Evolutionary conservation across 305 asterid genomes (phyloP).

Genomic region (Fraxinus floribunda): DNA sequence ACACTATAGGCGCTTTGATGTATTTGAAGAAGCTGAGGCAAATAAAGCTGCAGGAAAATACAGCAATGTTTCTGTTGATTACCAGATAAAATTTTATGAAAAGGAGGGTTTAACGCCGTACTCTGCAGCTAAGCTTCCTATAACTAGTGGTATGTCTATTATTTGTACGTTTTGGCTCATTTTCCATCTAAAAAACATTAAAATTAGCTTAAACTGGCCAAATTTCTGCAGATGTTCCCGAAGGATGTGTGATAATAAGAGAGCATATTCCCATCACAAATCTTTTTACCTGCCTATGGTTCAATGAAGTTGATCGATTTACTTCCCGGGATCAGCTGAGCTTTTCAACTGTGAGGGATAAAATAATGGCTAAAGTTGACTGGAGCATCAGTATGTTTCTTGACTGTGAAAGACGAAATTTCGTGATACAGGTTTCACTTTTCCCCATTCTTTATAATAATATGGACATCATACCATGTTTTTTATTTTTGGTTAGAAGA

Average conservation of each 20-base stretch:
- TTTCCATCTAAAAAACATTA: conserved; percentile 15
- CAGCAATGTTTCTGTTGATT: conserved; percentile 69
- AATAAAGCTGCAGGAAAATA: conserved; percentile 92
- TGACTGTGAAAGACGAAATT: conserved; percentile 92
- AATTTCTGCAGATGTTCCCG: conserved; percentile 89
- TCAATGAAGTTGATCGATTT: conserved; percentile 95
- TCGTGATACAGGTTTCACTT: conserved; percentile 76
- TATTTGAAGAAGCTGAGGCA: conserved; percentile 95
- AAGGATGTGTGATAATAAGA: conserved; percentile 88
- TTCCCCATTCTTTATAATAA: background rate
- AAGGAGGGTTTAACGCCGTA: conserved; percentile 88
- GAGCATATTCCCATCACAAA: conserved; percentile 88
- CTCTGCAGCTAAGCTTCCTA: conserved; percentile 82
- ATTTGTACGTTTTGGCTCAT: conserved; percentile 18
- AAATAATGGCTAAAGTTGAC: conserved; percentile 57
- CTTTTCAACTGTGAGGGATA: conserved; percentile 92
- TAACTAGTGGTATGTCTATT: conserved; percentile 74
- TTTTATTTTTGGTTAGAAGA: background rate
- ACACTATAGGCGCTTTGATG: conserved; percentile 86
- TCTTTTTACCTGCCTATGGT: conserved; percentile 95
- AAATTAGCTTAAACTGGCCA: conserved; percentile 9
- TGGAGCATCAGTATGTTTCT: conserved; percentile 87
- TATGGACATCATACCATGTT: background rate
- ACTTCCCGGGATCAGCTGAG: conserved; percentile 97
- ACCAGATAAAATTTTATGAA: conserved; percentile 76